A percentile compares a stretch with the other conserved stretches of the same genome.
Evolutionary conservation across 345 rosid species (phyloP).

Genomic region (rapeseed (Brassica napus)): Da-Ae NC_063443.1:18461001-18461500

Average conservation of each 20-base stretch:
- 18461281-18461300: slow-evolving; percentile 44
- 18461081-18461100: slow-evolving; percentile 30
- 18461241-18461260: slow-evolving; percentile 51
- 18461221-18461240: slow-evolving; percentile 57
- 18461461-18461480: slow-evolving; percentile 17
- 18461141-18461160: slow-evolving; percentile 48
- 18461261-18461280: slow-evolving; percentile 38
- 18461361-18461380: slow-evolving; percentile 41
- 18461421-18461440: slow-evolving; percentile 30
- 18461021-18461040: slow-evolving; percentile 16
- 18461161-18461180: neutral
- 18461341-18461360: slow-evolving; percentile 48
- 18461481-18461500: slow-evolving; percentile 48
- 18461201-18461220: neutral
- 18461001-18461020: slow-evolving; percentile 10
- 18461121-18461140: slow-evolving; percentile 60
- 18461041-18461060: slow-evolving; percentile 12
- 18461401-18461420: slow-evolving; percentile 50
- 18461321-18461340: slow-evolving; percentile 31
- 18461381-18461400: slow-evolving; percentile 48
- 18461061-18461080: slow-evolving; percentile 37
- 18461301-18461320: slow-evolving; percentile 43
- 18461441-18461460: slow-evolving; percentile 9
- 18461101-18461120: slow-evolving; percentile 71
- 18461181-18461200: slow-evolving; percentile 17